Evolutionary conservation across 2,329 filamentous ascomycete genomes (phyloP).

Genomic region (Paraconiothyrium brasiliense): DNA sequence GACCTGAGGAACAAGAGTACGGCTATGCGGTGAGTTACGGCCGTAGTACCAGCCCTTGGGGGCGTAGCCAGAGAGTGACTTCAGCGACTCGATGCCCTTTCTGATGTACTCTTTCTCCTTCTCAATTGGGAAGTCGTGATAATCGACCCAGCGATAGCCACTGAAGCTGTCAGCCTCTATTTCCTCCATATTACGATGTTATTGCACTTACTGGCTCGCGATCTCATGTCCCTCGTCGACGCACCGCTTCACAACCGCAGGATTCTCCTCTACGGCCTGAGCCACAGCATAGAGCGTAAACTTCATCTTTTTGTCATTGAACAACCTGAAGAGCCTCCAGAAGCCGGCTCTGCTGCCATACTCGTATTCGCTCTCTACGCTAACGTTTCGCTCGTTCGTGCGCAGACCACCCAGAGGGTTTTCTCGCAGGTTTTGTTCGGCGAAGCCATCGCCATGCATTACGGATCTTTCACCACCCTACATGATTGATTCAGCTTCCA

Average conservation of each 20-base stretch:
- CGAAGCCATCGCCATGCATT: conserved; percentile 44
- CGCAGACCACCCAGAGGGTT: conserved; percentile 46
- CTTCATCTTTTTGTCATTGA: conserved; percentile 60
- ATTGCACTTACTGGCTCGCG: conserved; percentile 52
- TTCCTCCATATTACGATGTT: background rate
- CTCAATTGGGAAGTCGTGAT: conserved; percentile 57
- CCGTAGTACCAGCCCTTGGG: conserved; percentile 63
- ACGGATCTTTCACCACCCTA: conserved; percentile 45
- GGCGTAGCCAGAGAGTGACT: conserved; percentile 56
- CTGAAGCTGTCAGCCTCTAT: conserved; percentile 4
- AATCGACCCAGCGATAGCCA: conserved; percentile 63
- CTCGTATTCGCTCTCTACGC: conserved; percentile 62
- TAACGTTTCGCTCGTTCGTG: conserved; percentile 57
- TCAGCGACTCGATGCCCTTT: conserved; percentile 54
- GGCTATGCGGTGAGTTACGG: conserved; percentile 55
- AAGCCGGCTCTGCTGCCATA: conserved; percentile 61
- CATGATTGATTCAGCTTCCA: background rate
- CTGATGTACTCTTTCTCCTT: conserved; percentile 60
- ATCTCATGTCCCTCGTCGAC: conserved; percentile 63
- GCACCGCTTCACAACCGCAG: conserved; percentile 57
- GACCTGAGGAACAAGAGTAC: conserved; percentile 58
- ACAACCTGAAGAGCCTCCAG: conserved; percentile 61
- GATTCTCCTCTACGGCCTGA: conserved; percentile 59
- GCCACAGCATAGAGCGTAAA: conserved; percentile 63
- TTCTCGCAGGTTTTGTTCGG: conserved; percentile 47